These are phyloP conservation scores for Lobosporangium transversale DNA, from an alignment of 192 early-diverging fungal species.

Conservation along the genomic window DNA sequence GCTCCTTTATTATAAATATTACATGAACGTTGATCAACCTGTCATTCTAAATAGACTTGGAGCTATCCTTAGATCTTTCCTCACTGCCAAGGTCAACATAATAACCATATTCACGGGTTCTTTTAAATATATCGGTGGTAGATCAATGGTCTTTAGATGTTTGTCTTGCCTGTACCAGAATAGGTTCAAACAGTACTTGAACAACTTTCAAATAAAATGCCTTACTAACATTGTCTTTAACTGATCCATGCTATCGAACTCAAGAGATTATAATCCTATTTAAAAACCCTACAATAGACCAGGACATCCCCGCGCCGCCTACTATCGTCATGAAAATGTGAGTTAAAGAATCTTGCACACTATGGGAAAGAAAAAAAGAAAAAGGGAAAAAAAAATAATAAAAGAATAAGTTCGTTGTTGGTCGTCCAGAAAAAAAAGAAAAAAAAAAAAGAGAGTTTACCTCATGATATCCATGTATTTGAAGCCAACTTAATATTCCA, in stretches of 20 bases:
- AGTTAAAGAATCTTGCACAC: constrained; percentile 90
- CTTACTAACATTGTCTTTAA: no score
- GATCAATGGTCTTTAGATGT: no score
- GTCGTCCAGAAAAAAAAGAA: no score
- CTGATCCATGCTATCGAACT: no score
- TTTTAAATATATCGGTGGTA: no score
- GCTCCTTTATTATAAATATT: constrained; percentile 1
- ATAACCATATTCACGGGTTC: no score
- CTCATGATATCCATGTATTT: constrained; percentile 62
- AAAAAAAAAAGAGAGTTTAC: constrained; percentile 53
- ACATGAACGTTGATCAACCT: constrained; percentile 37
- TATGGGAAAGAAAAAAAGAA: constrained; percentile 18
- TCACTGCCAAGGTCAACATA: not conserved
- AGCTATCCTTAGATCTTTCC: not conserved
- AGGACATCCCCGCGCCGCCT: constrained; percentile 86
- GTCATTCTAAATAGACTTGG: constrained; percentile 28
- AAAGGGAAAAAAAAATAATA: not conserved
- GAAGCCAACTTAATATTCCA: constrained; percentile 52
- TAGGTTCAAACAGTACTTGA: no score
- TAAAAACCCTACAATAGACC: constrained; percentile 69
- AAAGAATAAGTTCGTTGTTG: not conserved
- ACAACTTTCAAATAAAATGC: no score
- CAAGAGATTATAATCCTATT: constrained; percentile 3
- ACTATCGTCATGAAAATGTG: constrained; percentile 85
- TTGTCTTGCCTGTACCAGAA: no score